phyloP scores from a whole-genome alignment of 2,329 filamentous ascomycete genomes.

The Colletotrichum endophyticum region DNA sequence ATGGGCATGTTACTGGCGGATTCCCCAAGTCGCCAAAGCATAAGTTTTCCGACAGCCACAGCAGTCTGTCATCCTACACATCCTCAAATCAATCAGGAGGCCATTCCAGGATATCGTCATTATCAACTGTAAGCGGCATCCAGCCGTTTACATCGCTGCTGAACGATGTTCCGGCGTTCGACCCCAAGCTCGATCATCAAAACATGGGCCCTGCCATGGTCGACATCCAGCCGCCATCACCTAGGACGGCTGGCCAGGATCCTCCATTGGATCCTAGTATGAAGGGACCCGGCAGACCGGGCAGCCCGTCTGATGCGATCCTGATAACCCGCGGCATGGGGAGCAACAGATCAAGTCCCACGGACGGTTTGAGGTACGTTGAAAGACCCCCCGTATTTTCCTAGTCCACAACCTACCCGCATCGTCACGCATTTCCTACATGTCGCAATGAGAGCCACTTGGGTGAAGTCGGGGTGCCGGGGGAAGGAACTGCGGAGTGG shows the following conservation, averaged over 20 bases:
- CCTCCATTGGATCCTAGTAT: conserved; percentile 10
- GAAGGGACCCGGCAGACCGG: conserved; percentile 17
- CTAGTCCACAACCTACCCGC: background rate
- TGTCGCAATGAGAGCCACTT: background rate
- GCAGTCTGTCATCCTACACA: conserved; percentile 56
- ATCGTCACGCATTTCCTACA: no score
- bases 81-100: conserved; percentile 49
- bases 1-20: conserved; percentile 19
- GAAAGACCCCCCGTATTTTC: background rate
- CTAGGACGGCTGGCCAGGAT: conserved; percentile 21
- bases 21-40: conserved; percentile 33
- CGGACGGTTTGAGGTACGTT: conserved; percentile 21
- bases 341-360: conserved; percentile 22
- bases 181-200: conserved; percentile 35
- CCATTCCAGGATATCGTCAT: conserved; percentile 59
- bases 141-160: conserved; percentile 37
- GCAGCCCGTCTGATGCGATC: conserved; percentile 29
- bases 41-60: conserved; percentile 56
- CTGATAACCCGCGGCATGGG: conserved; percentile 24
- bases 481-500: background rate
- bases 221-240: conserved; percentile 26
- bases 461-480: background rate
- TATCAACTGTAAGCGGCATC: conserved; percentile 53
- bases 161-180: conserved; percentile 41
- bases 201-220: conserved; percentile 19